A percentile compares a stretch with the other conserved stretches of the same genome.
Evolutionary conservation across 352 stramenopile genomes (phyloP).

Genomic region (Pythium scleroteichum): DNA sequence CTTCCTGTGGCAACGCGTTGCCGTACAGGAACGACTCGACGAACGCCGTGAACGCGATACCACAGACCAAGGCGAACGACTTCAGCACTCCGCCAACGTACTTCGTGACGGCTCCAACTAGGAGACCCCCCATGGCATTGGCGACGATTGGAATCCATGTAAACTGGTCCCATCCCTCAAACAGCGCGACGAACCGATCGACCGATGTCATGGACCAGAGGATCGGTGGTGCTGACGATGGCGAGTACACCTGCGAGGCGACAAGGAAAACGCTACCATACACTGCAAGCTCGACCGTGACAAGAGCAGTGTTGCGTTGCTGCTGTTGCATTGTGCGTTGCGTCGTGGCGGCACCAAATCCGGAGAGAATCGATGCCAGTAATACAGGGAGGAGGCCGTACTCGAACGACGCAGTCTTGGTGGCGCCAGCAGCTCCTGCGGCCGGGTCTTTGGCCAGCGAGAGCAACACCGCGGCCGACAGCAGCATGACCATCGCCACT

Average conservation of each 20-base stretch:
- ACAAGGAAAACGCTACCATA: constrained; percentile 78
- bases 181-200: constrained; percentile 33
- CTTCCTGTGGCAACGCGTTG: constrained; percentile 51
- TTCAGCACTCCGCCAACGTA: constrained; percentile 90
- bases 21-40: constrained; percentile 77
- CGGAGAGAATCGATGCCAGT: constrained; percentile 71
- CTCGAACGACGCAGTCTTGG: constrained; percentile 42
- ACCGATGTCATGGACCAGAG: constrained; percentile 17
- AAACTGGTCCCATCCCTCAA: constrained; percentile 71
- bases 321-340: constrained; percentile 86
- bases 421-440: background rate
- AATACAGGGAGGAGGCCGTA: constrained; percentile 70
- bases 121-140: constrained; percentile 78
- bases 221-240: constrained; percentile 28
- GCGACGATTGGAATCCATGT: constrained; percentile 81
- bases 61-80: constrained; percentile 86
- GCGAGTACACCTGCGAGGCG: constrained; percentile 36
- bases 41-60: constrained; percentile 86
- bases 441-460: constrained; percentile 56
- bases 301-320: constrained; percentile 66
- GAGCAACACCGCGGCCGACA: constrained; percentile 66
- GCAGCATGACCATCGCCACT: constrained; percentile 73
- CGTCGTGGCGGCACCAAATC: constrained; percentile 71
- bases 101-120: constrained; percentile 89
- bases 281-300: constrained; percentile 80